A percentile compares a stretch with the other conserved stretches of the same genome.
phyloP scores from a whole-genome alignment of 371 early-diverging fungal species.

The Apophysomyces variabilis region DNA sequence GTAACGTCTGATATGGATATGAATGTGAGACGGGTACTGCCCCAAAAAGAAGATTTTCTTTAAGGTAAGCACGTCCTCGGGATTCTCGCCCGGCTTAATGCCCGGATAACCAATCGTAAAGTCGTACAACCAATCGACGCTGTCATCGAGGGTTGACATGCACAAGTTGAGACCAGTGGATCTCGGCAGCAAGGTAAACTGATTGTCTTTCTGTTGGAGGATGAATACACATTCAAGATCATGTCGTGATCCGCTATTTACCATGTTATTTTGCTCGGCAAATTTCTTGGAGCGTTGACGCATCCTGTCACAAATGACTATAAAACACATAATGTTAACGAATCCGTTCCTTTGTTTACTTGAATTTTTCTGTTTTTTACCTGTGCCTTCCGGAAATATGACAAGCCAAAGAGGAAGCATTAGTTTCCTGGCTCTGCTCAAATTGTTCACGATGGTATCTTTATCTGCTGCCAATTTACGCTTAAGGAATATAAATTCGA shows the following conservation, averaged over 20 bases:
- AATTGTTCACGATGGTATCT: constrained; percentile 50
- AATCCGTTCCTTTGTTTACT: background rate
- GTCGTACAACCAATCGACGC: constrained; percentile 79
- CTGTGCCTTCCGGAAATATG: constrained; percentile 93
- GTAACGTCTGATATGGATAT: constrained; percentile 78
- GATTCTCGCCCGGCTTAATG: constrained; percentile 70
- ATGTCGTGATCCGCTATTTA: constrained; percentile 23
- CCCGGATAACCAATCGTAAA: constrained; percentile 87
- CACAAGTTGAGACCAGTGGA: constrained; percentile 75
- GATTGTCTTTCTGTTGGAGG: constrained; percentile 44
- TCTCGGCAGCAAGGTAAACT: constrained; percentile 77
- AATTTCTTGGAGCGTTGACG: constrained; percentile 52
- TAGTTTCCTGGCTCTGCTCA: constrained; percentile 37
- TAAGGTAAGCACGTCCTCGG: constrained; percentile 77
- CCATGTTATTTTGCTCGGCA: constrained; percentile 58
- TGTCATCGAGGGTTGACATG: constrained; percentile 61
- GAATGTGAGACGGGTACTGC: constrained; percentile 72
- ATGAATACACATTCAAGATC: background rate
- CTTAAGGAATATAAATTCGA: constrained; percentile 86
- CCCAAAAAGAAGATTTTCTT: constrained; percentile 69
- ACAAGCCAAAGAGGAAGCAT: constrained; percentile 80
- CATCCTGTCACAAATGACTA: constrained; percentile 59
- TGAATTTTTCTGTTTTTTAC: constrained; percentile 17
- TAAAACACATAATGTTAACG: background rate
- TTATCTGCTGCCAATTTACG: constrained; percentile 82